Percentiles rank a stretch among this genome's conserved stretches.
Conservation (phyloP, 345 rosid genomes). For the Syzygium oleosum region DNA sequence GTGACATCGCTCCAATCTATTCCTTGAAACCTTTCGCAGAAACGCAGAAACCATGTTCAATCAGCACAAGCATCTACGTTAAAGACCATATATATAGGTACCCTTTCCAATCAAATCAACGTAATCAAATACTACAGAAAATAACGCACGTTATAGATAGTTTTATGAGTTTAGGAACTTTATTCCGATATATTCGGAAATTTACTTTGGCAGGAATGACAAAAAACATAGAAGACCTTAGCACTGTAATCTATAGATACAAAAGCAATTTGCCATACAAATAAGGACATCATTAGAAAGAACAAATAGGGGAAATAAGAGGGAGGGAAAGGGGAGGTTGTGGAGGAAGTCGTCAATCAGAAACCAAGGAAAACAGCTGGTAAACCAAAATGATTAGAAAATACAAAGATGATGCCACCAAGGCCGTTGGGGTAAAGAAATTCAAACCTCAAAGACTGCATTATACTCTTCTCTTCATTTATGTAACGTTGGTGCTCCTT, state of each 20-base stretch:
- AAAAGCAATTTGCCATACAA: background rate
- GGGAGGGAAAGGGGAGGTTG: background rate
- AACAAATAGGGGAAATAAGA: background rate
- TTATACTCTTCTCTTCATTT: constrained; percentile 74
- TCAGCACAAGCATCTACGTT: background rate
- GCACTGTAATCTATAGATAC: background rate
- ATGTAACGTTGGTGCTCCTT: constrained; percentile 60
- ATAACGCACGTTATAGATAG: background rate
- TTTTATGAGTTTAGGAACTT: background rate
- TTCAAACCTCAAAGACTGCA: constrained; percentile 94
- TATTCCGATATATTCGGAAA: background rate
- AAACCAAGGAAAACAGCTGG: background rate
- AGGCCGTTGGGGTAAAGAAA: background rate
- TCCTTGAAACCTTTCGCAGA: background rate
- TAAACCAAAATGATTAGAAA: background rate
- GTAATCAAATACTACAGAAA: background rate
- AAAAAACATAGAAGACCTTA: background rate
- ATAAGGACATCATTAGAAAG: background rate
- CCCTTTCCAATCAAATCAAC: background rate
- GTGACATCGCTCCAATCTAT: background rate
- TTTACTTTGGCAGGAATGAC: background rate
- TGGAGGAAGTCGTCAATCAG: background rate
- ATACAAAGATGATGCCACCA: background rate
- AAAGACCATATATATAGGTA: background rate
- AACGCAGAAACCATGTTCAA: background rate